Evolutionary conservation across 306 rosid genomes (phyloP).

Genomic region (Quercus robur): DNA sequence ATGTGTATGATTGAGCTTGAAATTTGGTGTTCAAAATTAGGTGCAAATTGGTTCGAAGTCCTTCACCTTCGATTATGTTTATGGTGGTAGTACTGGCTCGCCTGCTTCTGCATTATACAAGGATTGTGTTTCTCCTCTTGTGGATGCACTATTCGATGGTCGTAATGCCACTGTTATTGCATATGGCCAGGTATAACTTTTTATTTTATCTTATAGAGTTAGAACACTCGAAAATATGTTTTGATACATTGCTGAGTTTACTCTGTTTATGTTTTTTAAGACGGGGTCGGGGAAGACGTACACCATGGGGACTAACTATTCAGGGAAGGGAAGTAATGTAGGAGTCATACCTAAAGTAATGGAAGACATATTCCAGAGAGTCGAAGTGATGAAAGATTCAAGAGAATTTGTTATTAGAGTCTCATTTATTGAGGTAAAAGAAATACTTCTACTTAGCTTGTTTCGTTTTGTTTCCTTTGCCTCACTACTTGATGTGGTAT

Average conservation of each 20-base stretch:
- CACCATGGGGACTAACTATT: too few relatives aligned
- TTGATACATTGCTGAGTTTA: background rate
- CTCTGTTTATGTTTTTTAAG: too few relatives aligned
- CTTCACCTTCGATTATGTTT: slow-evolving; percentile 79
- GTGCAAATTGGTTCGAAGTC: slow-evolving; percentile 81
- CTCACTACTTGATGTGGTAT: background rate
- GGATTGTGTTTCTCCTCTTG: slow-evolving; percentile 82
- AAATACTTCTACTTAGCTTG: background rate
- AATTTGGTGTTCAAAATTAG: slow-evolving; percentile 26
- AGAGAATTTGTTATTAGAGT: slow-evolving; percentile 70
- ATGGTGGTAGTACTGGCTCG: slow-evolving; percentile 43
- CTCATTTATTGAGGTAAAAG: slow-evolving; percentile 79
- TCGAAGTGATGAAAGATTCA: slow-evolving; percentile 35
- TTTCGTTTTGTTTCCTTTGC: background rate
- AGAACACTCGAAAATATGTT: background rate
- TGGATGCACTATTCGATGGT: slow-evolving; percentile 77
- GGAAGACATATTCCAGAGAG: slow-evolving; percentile 59
- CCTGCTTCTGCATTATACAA: slow-evolving; percentile 47
- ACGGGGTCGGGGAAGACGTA: too few relatives aligned
- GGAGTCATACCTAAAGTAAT: slow-evolving; percentile 77
- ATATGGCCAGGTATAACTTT: slow-evolving; percentile 71
- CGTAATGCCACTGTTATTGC: slow-evolving; percentile 95
- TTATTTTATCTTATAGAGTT: background rate
- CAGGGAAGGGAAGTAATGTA: too few relatives aligned
- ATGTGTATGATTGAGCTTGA: background rate